Base-by-base conservation (phyloP, 108 stramenopile species). In the Ochromonas danica region DNA sequence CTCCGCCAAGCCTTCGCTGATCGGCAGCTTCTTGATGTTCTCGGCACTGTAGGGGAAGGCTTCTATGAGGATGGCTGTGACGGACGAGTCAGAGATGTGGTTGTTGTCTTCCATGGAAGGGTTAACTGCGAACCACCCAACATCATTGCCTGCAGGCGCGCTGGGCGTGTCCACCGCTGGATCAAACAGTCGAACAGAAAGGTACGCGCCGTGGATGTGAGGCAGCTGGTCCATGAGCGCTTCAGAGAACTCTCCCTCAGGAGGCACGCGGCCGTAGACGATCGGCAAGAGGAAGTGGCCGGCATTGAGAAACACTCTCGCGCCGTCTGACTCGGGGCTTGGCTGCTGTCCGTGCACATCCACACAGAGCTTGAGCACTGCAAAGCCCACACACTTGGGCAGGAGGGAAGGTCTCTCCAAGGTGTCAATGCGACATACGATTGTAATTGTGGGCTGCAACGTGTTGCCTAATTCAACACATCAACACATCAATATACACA, bases 121-220 rank as follows among this genome's bases (percentile, higher is more conserved):
- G 27, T 28, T 6, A 67, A 14, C 3, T 67, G 30, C 10, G 33
- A 67, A 67, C 27, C 10, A 67, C 31, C 25, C 31, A 33, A 35
- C 30, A 31, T 67, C 17, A 36, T 67, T n/a, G n/a, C n/a, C n/a
- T 10, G 51, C 51, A 25, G 63, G 31, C 6, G 45, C 22, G 63
- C 35, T 67, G 17, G 31, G 63, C 6, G 6, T 6, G 6, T 67
- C 63, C 14, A 67, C 31, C 17, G 17, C 31, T 31, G 63, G 63
- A 67, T 67, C 63, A 67, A 67, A 67, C 3, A 67, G 63, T 10
- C 63, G 63, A 6, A 67, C 63, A 6, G 17, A 6, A 6, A 67
- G 25, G 31, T 31, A 31, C 3, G 63, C 63, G 10, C 31, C 31
- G 10, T 22, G 63, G 17, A 67, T 67, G 6, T 67, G 17, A 3